A percentile compares a stretch with the other conserved stretches of the same genome.
Conservation (phyloP, 805 yeast genomes). For the Candida silvicultrix region DNA sequence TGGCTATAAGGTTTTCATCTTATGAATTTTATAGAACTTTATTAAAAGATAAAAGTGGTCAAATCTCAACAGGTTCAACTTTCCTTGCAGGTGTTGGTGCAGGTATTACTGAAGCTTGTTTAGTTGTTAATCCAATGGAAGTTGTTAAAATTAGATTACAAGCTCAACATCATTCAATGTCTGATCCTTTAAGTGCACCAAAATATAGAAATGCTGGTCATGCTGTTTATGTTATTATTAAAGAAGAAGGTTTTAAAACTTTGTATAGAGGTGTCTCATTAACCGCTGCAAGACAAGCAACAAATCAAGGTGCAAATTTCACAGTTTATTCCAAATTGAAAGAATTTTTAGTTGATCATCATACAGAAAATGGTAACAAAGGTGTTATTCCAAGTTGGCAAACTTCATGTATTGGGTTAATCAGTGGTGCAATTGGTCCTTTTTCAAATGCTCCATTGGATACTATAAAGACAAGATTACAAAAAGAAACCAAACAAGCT, state of each 20-base stretch:
- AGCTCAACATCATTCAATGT: slow-evolving; percentile 88
- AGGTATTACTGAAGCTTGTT: slow-evolving; percentile 92
- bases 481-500: slow-evolving; percentile 72
- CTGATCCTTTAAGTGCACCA: slow-evolving; percentile 70
- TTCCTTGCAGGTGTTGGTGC: slow-evolving; percentile 96
- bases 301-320: slow-evolving; percentile 97
- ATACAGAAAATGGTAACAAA: slow-evolving; percentile 31
- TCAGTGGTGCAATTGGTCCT: slow-evolving; percentile 97
- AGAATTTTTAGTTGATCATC: slow-evolving; percentile 59
- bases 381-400: slow-evolving; percentile 82
- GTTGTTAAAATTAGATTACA: slow-evolving; percentile 94
- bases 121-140: slow-evolving; percentile 95
- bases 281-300: slow-evolving; percentile 96
- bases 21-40: slow-evolving; percentile 80
- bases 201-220: slow-evolving; percentile 92
- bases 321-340: slow-evolving; percentile 88
- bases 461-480: slow-evolving; percentile 95
- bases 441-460: slow-evolving; percentile 96
- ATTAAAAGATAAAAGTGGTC: slow-evolving; percentile 57
- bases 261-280: slow-evolving; percentile 91
- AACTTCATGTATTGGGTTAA: slow-evolving; percentile 84
- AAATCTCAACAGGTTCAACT: slow-evolving; percentile 65
- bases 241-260: slow-evolving; percentile 87
- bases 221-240: slow-evolving; percentile 74
- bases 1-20: slow-evolving; percentile 95